Conservation (phyloP, 2,329 filamentous ascomycete genomes). For the Sclerotinia borealis region DNA sequence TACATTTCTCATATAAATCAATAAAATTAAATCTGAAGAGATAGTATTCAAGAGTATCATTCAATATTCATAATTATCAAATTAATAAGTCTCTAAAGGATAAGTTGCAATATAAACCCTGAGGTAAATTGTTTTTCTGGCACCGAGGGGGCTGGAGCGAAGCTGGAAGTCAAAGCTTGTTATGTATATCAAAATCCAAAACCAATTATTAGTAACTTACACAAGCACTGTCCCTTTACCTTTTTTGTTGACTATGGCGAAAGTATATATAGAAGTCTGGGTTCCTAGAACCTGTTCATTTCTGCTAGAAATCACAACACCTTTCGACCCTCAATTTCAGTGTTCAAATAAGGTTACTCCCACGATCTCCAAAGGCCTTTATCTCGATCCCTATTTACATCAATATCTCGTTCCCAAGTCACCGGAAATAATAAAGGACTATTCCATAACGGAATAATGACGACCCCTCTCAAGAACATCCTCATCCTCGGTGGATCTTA, state of each 20-base stretch:
- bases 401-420: neutral
- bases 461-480: conserved; percentile 18
- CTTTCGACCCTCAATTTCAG: neutral
- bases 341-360: neutral
- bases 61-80: too few species aligned
- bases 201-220: neutral
- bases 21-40: too few species aligned
- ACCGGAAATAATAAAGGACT: neutral
- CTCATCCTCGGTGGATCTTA: conserved; percentile 32
- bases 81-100: too few species aligned
- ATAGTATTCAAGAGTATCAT: too few species aligned
- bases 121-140: too few species aligned
- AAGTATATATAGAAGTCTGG: neutral
- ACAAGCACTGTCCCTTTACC: neutral
- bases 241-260: neutral
- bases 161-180: too few species aligned
- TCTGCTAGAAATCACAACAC: neutral
- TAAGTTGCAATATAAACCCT: too few species aligned
- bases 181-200: neutral
- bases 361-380: neutral
- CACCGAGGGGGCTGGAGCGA: too few species aligned
- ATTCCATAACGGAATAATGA: neutral
- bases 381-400: neutral
- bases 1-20: too few species aligned
- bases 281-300: neutral